phyloP scores from a whole-genome alignment of 2,329 filamentous ascomycete species.

The Kalaharituber pfeilii region DNA sequence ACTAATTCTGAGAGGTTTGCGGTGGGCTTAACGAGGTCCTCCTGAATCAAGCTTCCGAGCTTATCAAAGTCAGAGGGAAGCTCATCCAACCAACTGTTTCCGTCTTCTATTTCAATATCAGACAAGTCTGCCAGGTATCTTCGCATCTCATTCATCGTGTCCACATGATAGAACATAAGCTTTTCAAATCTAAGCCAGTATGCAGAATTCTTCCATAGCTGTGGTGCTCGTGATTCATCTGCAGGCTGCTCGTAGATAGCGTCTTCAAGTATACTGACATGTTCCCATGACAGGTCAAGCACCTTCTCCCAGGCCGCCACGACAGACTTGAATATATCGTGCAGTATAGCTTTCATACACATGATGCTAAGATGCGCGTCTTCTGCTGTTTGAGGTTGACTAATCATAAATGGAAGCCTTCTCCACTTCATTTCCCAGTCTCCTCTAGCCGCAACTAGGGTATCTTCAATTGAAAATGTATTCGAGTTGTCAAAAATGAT shows the following conservation, averaged over 20 bases:
- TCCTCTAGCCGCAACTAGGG: slow-evolving; percentile 33
- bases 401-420: slow-evolving; percentile 35
- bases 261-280: slow-evolving; percentile 35
- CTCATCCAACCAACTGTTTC: slow-evolving; percentile 12
- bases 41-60: slow-evolving; percentile 26
- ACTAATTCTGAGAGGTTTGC: slow-evolving; percentile 32
- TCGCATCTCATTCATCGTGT: slow-evolving; percentile 33
- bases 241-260: slow-evolving; percentile 38
- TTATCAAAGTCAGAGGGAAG: slow-evolving; percentile 7
- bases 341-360: slow-evolving; percentile 33
- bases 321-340: slow-evolving; percentile 34
- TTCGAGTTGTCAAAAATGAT: slow-evolving; percentile 38
- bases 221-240: slow-evolving; percentile 36
- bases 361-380: slow-evolving; percentile 29
- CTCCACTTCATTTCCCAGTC: slow-evolving; percentile 38
- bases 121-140: slow-evolving; percentile 30
- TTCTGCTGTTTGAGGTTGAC: slow-evolving; percentile 30
- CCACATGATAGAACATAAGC: slow-evolving; percentile 34
- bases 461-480: slow-evolving; percentile 33
- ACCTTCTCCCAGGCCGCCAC: slow-evolving; percentile 32
- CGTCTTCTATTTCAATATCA: slow-evolving; percentile 11
- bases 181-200: slow-evolving; percentile 32
- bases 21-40: slow-evolving; percentile 36
- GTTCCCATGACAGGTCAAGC: slow-evolving; percentile 31
- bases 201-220: slow-evolving; percentile 36